Base-by-base conservation (phyloP, 257 asterid species). In the Solanum chmielewskii region DNA sequence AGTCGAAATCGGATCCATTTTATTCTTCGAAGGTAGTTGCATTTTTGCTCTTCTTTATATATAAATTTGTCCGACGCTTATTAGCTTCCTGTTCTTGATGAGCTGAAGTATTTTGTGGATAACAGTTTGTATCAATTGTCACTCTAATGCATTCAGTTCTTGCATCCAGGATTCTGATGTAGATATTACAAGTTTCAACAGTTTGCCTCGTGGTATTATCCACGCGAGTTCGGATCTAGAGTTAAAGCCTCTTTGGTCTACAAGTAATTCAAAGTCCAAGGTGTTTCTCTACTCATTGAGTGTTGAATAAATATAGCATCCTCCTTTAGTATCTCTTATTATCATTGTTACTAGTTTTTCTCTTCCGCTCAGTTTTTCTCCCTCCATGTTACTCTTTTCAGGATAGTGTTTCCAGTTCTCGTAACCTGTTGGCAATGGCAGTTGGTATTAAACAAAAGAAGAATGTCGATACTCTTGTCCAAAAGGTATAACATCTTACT, bases 381-480 rank as follows among this genome's bases (percentile, higher is more conserved):
- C 37, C 47, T 35, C 4, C 5, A 1, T 52, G 21, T 33, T 52
- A 2, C 74, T 47, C 56, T 83, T 89, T 91, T 78, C 95, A 96
- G 98, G 96, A 18, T 69, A 87, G 69, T 35, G 78, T 49, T 74
- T 88, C 88, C 44, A 74, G 91, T 71, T 91, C 95, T 47, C 90
- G 45, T 21, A 90, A 91, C 87, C 91, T 96, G 88, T 90, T 96
- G 87, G 99, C 99, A 84, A 90, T 96, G 86, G 98, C 99, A 71
- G 98, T 95, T 87, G 99, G 99, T 81, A 93, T 96, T 83, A 91
- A 91, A 87, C 99, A 96, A 90, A 96, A 94, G 91, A 77, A 83
- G 86, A 96, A 94, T 90, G 99, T 96, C 33, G 89, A 95, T 90
- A 88, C 86, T 66, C 89, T 95, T 87, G 94, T 91, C 76, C 93